Percentiles rank a stretch among this genome's conserved stretches.
Conservation (phyloP, 805 yeast genomes). For the Naumovozyma castellii region DNA sequence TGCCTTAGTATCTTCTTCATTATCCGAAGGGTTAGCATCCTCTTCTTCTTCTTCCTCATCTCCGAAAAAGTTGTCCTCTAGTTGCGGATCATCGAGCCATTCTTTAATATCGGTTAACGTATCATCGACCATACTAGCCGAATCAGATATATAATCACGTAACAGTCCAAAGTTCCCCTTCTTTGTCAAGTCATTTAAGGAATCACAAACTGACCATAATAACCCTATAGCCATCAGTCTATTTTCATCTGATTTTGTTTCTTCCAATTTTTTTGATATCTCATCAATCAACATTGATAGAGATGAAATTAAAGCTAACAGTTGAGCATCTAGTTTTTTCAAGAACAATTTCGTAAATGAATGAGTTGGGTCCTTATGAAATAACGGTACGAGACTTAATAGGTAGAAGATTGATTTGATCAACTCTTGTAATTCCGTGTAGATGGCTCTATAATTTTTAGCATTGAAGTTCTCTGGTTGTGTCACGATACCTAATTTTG, state of each 20-base stretch:
- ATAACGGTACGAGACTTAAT: slow-evolving; percentile 23
- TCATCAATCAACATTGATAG: slow-evolving; percentile 16
- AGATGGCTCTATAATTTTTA: slow-evolving; percentile 15
- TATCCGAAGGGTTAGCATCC: slow-evolving; percentile 25
- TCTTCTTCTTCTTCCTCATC: slow-evolving; percentile 25
- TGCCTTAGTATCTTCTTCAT: slow-evolving; percentile 27
- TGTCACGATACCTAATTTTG: slow-evolving; percentile 43
- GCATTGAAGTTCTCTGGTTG: slow-evolving; percentile 20
- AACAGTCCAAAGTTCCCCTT: slow-evolving; percentile 48
- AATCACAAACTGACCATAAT: slow-evolving; percentile 62
- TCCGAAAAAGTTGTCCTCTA: slow-evolving; percentile 33
- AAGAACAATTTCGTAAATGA: slow-evolving; percentile 17
- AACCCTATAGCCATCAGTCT: slow-evolving; percentile 55
- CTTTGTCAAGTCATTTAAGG: slow-evolving; percentile 33
- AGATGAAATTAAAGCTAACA: slow-evolving; percentile 19
- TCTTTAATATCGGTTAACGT: slow-evolving; percentile 58
- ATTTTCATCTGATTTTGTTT: slow-evolving; percentile 25
- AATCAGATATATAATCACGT: slow-evolving; percentile 32
- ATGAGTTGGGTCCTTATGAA: slow-evolving; percentile 16
- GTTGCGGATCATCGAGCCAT: slow-evolving; percentile 57
- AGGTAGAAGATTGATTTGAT: slow-evolving; percentile 19
- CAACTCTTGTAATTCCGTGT: slow-evolving; percentile 24
- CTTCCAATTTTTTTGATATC: slow-evolving; percentile 12
- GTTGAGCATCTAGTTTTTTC: slow-evolving; percentile 12
- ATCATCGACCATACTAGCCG: slow-evolving; percentile 42